Evolutionary conservation across 305 asterid species (phyloP), one percentile per base, ranked within the genome.

Genomic region (Plantago coronopus): DNA sequence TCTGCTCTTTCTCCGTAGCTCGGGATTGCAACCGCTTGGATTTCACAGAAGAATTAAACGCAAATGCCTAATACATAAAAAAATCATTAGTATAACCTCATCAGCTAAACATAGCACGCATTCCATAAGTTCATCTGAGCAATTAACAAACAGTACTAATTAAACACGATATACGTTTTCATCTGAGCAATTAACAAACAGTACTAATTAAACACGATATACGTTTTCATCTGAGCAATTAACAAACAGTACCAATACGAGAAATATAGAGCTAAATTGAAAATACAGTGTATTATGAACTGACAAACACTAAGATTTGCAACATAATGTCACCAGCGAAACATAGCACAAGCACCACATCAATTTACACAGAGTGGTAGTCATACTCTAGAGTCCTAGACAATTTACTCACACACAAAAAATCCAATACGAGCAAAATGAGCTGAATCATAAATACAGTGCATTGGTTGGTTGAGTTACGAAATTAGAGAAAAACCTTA

Each of bases 1-100:
- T 83, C 78, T 93, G 96, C 80, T 89, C 97, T 79, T 93, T 93
- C 78, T 93, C 97, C 12, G 96, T 85, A 19, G 95, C 74, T 69
- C 86, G 81, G 3, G 97, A 55, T 70, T 83, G 97, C 73, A 89
- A 62, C 66, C 82, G 66, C 79, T 85, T 93, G 23, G 95, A 97
- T 87, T 93, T 93, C 58, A 82, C 95, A 29, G 80, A 54, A 17
- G 95, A 87, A 69, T 61, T 80, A 62, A 85, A 93, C 2, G 94
- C 91, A 76, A 89, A 93, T 13, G 98, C 98, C 98, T 93, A 65
- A 21, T 9, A 57, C 18, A 49, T 17, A 69, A 62, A 43, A n/a
- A 16, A 65, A 64, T 25, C 54, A 47, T 63, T 49, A 62, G 45
- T 18, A 74, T 18, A 22, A 22, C 27, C 5, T 12, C 15, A 50